Evolutionary conservation across 2,329 filamentous ascomycete genomes (phyloP), one percentile per base, ranked within the genome.

Genomic region (Alternaria novae-zelandiae): DNA sequence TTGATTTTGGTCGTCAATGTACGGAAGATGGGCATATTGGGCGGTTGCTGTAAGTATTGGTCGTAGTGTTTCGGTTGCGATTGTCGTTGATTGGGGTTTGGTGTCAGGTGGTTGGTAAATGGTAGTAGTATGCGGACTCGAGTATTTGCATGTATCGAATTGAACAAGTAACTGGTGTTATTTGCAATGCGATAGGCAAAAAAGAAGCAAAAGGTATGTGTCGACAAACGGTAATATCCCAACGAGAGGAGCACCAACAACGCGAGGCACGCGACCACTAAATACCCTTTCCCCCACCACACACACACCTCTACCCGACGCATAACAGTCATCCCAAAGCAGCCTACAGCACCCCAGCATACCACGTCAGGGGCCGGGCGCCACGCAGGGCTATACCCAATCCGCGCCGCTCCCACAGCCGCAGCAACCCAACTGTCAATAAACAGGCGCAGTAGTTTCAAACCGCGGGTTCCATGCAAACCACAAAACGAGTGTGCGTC

Each of bases 11-110:
- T 72, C 12, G 74, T 76, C 32, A 78, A 60, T 53, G 57, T 67
- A 65, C 74, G 72, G 17, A 78, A 65, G 61, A 78, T 60, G 20
- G 76, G 73, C 76, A 78, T 78, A 4, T 53, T 71, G 55, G 21
- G 25, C 30, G 32, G 25, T 44, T 43, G 51, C n/a, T 17, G 32
- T 47, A 20, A 20, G 15, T 25, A 25, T 44, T 54, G 17, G 17
- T 13, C 8, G 12, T 23, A 30, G 44, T 25, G 15, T 46, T 17
- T 46, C 36, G 43, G 17, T 51, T 47, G 21, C 53, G 45, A 30
- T 43, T 15, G 32, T 56, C 28, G n/a, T n/a, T 53, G 49, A 23
- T 53, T 9, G 30, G 20, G 36, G 30, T 25, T 7, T 54, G 28
- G 36, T 26, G n/a, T 44, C 28, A 56, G 15, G 32, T 43, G 7